Evolutionary conservation across 2,329 filamentous ascomycete species (phyloP), one percentile per base, ranked within the genome.

Genomic region (Aspergillus neoniger): DNA sequence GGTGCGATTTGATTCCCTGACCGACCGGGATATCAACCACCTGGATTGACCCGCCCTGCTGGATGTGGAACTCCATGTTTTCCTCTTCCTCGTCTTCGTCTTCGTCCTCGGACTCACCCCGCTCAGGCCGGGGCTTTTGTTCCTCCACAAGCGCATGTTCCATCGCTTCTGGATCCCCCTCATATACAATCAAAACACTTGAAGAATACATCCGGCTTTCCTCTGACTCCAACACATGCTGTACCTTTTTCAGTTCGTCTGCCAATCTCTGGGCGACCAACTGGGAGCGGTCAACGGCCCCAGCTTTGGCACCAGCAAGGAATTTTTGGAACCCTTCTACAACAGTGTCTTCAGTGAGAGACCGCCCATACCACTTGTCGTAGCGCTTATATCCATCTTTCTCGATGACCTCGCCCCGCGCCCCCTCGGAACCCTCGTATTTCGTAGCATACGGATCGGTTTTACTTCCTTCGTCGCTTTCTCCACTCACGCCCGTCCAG

Each of bases 141-240:
- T 80, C 77, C 38, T 77, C 76, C 23, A 78, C 75, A 41, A 85
- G 71, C 0, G 82, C 79, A 43, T 77, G 75, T 55, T 83, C 79
- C 57, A 88, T 80, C 19, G 83, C 82, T 19, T 83, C 78, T 1
- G 79, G 75, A 65, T 89, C 85, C 6, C 87, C 87, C 73, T 90
- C 87, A 66, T 89, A 90, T 14, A 89, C 84, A 39, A 89, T 82
- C 50, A 90, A 71, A 15, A 90, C 79, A 66, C 85, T 88, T 0
- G 87, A 81, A 14, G 85, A 86, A 71, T 88, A 89, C 86, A 90
- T 89, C 52, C 87, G 79, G 68, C 84, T 88, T 74, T 90, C 87
- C 52, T 84, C 76, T 0, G 79, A 74, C 66, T 86, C 82, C 8
- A 85, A 72, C 4, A 82, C 80, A 51, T 75, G 75, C 64, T 81